Evolutionary conservation across 345 rosid species (phyloP), one percentile per base, ranked within the genome.

Genomic region (Linum usitatissimum): DNA sequence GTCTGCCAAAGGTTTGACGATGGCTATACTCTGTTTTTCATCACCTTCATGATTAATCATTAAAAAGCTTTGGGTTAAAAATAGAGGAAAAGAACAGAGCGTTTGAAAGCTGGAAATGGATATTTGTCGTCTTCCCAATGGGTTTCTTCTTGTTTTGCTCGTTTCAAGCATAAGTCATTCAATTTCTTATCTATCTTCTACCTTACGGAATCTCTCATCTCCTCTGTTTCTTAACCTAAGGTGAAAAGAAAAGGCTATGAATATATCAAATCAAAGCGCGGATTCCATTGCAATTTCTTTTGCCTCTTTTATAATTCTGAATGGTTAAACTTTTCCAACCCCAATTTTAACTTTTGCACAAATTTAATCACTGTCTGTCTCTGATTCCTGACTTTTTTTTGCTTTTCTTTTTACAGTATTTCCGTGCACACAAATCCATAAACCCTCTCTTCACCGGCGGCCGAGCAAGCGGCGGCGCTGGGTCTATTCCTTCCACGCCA

Each of bases 401-500:
- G 28, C 28, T 55, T 7, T 18, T n/a, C n/a, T n/a, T 9, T 9
- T 55, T 55, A 7, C 59, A 18, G 59, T 55, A 55, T 65, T 87
- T 93, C 49, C 96, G 90, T 34, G 66, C 94, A 67, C 90, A 90
- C 78, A 87, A 84, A 77, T 75, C 87, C 66, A 81, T 87, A n/a
- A 85, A 85, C 63, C 93, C 99, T 12, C 76, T 89, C 20, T 79
- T 90, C 81, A 75, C 80, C 18, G 83, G 79, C 49, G 75, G 79
- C 18, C 80, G 94, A 5, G 73, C 80, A 51, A 65, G 83, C 63
- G 58, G 75, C 6, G 86, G 81, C 18, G 84, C 6, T 45, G 51
- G 51, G 1, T 45, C 51, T 13, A 13, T 34, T 34, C 38, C 38
- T 23, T 23, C 38, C 5, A 7, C 38, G 4, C 38, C 38, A 34